Evolutionary conservation across 306 rosid species (phyloP).

Genomic region (Leucaena leucocephala): DNA sequence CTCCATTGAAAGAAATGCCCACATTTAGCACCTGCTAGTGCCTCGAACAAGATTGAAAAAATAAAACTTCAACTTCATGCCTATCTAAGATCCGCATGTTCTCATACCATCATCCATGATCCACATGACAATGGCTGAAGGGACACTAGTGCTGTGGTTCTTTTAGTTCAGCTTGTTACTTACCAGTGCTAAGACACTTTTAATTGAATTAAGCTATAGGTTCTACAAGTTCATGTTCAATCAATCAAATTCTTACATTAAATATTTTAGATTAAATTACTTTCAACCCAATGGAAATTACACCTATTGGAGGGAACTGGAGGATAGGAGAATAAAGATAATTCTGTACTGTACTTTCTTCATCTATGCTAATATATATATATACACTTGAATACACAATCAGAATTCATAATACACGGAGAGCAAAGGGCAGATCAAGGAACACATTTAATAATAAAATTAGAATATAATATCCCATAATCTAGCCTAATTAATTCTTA

Average conservation of each 20-base stretch:
- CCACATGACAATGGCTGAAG: not conserved
- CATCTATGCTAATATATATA: too few species aligned
- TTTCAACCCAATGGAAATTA: not conserved
- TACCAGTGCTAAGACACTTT: not conserved
- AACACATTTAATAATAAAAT: too few species aligned
- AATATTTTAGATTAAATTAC: not conserved
- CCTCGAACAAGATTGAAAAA: not conserved
- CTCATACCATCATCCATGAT: not conserved
- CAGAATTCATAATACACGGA: too few species aligned
- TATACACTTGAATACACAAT: too few species aligned
- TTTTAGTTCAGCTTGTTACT: not conserved
- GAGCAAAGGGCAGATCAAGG: too few species aligned
- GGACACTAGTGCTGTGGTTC: not conserved
- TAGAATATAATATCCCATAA: too few species aligned
- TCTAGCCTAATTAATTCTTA: too few species aligned
- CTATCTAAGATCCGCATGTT: conserved; percentile 2
- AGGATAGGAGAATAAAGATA: too few species aligned
- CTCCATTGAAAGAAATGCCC: too few species aligned
- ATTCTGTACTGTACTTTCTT: too few species aligned
- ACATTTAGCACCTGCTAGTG: too few species aligned
- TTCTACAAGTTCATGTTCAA: not conserved
- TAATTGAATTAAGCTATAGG: not conserved
- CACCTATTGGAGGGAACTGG: not conserved
- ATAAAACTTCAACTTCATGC: not conserved
- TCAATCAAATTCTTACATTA: not conserved